These are phyloP conservation scores for Calonectria montana DNA, from an alignment of 2,329 filamentous ascomycete species.

Conservation along the genomic window DNA sequence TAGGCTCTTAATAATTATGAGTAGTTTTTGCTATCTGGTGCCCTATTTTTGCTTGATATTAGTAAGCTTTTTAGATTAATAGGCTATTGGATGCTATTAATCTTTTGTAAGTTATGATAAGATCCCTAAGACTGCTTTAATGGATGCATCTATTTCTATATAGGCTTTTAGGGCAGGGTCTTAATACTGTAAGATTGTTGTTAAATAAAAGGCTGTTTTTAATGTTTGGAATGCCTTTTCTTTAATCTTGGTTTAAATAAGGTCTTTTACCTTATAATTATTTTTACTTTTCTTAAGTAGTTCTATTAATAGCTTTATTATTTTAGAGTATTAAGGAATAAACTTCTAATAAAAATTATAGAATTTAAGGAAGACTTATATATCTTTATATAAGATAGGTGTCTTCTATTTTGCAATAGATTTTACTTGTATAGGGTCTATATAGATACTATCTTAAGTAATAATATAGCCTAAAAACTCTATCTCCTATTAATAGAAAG, in stretches of 20 bases:
- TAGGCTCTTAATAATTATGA: too few species aligned
- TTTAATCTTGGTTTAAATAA: not conserved
- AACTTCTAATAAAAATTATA: constrained; percentile 17
- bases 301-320: constrained; percentile 7
- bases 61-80: not conserved
- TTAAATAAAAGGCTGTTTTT: constrained; percentile 4
- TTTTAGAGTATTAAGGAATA: constrained; percentile 5
- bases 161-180: not conserved
- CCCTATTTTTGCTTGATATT: not conserved
- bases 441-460: constrained; percentile 6
- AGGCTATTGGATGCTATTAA: not conserved
- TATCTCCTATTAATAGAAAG: constrained; percentile 1
- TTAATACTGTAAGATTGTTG: constrained; percentile 11
- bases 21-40: not conserved
- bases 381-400: constrained; percentile 7
- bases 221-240: not conserved
- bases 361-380: constrained; percentile 10
- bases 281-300: constrained; percentile 4
- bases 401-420: constrained; percentile 9
- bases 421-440: constrained; percentile 1
- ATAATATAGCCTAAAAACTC: not conserved
- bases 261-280: not conserved
- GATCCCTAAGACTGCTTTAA: not conserved
- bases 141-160: not conserved
- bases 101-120: not conserved